Base-by-base conservation (phyloP, 2,329 filamentous ascomycete genomes). In the Verticillium dahliae region DNA sequence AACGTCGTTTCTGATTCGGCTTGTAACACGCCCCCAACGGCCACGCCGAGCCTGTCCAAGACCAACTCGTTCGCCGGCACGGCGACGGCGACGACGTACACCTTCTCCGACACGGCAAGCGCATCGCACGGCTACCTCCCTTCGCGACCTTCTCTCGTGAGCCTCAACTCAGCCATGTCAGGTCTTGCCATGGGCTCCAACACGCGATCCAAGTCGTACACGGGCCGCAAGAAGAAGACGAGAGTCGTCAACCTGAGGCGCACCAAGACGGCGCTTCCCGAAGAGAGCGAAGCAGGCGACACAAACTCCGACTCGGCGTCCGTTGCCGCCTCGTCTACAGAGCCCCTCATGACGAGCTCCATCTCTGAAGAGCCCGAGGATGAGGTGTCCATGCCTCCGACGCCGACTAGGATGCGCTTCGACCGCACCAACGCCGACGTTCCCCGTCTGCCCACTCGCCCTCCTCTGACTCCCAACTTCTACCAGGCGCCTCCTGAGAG, bases 171-270 rank as follows among this genome's bases (percentile, higher is more conserved):
- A 0, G 81, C 84, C 41, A 80, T 82, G 1, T 82, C 82, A 5
- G 86, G 87, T 1, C 74, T 90, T n/a, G 83, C 84, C 14, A 78
- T 91, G 9, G 87, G 87, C 22, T 80, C 84, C 3, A 82, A 81
- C 60, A 79, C 84, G 57, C 77, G 82, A 67, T 78, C 82, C 54
- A 85, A 90, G 66, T 78, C 86, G 3, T 83, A 86, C 64, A 80
- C 82, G 27, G 81, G 85, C 38, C 85, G 90, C 60, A 94, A 91
- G 77, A 90, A 91, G 80, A 96, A 94, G 83, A 91, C 86, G 62
- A 83, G 91, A 22, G 88, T 96, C 14, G 90, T 96, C 63, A 92
- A 96, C 69, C 79, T 96, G 14, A 84, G 91, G n/a, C 86, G 83
- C 64, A 80, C 84, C 64, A 84, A 83, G 68, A 77, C 80, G 4